A percentile compares a stretch with the other conserved stretches of the same genome.
These are phyloP conservation scores for Pseudisothecium myosuroides DNA, from an alignment of 225 moss, liverwort and hornwort species.

Conservation along the genomic window DNA sequence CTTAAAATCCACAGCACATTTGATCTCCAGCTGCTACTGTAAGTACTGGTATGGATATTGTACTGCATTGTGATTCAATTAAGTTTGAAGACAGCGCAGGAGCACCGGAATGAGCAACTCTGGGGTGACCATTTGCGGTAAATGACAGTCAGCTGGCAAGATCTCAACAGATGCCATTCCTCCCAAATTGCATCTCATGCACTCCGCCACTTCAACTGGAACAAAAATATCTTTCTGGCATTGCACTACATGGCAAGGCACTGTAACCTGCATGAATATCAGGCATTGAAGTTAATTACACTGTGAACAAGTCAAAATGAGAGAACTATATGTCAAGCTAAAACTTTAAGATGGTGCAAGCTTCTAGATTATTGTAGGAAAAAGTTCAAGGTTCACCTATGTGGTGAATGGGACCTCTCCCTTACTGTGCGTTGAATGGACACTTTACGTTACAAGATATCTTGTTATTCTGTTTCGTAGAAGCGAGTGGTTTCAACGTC, in stretches of 20 bases:
- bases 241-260: slow-evolving; percentile 62
- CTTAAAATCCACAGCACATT: too few species aligned
- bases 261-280: slow-evolving; percentile 13
- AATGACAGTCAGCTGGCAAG: slow-evolving; percentile 47
- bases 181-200: slow-evolving; percentile 43
- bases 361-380: neutral
- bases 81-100: neutral
- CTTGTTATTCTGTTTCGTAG: neutral
- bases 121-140: slow-evolving; percentile 52
- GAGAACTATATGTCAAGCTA: neutral
- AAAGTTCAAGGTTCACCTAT: neutral
- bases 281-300: neutral
- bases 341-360: too few species aligned
- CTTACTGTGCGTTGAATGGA: neutral
- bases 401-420: neutral
- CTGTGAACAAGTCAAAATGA: neutral
- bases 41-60: too few species aligned
- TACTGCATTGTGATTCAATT: neutral
- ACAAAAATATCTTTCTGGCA: slow-evolving; percentile 50
- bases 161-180: slow-evolving; percentile 63
- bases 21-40: neutral
- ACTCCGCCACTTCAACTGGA: slow-evolving; percentile 56
- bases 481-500: too few species aligned
- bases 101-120: slow-evolving; percentile 18
- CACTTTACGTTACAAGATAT: neutral